Evolutionary conservation across 176 grass and related monocot genomes (phyloP).

Genomic region (Juncus inflexus): DNA sequence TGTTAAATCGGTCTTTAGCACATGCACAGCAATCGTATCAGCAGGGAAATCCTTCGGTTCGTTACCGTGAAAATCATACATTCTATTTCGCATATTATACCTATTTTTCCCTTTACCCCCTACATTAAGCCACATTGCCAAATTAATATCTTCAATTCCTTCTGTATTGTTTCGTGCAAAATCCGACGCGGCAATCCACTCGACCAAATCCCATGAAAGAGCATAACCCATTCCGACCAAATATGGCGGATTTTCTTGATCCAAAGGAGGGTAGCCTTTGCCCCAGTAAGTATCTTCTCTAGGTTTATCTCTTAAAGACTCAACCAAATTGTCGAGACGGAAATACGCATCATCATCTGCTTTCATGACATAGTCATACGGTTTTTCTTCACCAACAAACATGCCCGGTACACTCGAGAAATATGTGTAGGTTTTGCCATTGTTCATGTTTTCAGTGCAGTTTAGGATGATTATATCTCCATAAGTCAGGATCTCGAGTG

Average conservation of each 20-base stretch:
- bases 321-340: constrained; percentile 25
- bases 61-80: constrained; percentile 31
- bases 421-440: constrained; percentile 38
- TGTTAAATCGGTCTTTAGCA: constrained; percentile 24
- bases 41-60: constrained; percentile 22
- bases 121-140: constrained; percentile 31
- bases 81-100: constrained; percentile 31
- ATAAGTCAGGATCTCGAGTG: constrained; percentile 37
- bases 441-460: constrained; percentile 46
- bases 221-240: constrained; percentile 46
- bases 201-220: constrained; percentile 44
- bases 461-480: constrained; percentile 44
- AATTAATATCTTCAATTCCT: constrained; percentile 37
- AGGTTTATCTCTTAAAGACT: constrained; percentile 28
- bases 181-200: constrained; percentile 36
- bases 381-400: background rate
- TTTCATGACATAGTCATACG: constrained; percentile 46
- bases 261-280: constrained; percentile 21
- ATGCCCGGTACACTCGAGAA: constrained; percentile 32
- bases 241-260: constrained; percentile 24
- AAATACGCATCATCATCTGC: constrained; percentile 41
- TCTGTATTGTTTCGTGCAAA: constrained; percentile 11
- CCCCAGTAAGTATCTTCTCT: constrained; percentile 39
- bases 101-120: constrained; percentile 31
- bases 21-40: constrained; percentile 37